These are phyloP conservation scores for Ilex asprella DNA, from an alignment of 257 asterid genomes.

Conservation along the genomic window DNA sequence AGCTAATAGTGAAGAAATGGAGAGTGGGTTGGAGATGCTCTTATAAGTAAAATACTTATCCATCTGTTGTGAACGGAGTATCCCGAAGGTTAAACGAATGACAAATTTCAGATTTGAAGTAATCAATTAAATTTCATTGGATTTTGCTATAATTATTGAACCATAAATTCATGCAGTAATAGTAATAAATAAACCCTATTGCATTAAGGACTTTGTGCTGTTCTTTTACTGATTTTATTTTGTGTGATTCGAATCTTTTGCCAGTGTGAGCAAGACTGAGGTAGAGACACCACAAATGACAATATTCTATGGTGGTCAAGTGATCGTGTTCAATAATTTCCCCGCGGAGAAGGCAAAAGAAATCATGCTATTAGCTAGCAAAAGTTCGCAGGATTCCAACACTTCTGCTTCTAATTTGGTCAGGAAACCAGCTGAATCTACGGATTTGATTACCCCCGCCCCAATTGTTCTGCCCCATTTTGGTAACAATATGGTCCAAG, in stretches of 20 bases:
- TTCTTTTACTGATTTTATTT: background rate
- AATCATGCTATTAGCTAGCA: conserved; percentile 33
- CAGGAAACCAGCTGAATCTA: conserved; percentile 36
- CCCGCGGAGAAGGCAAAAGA: conserved; percentile 31
- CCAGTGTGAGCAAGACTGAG: conserved; percentile 15
- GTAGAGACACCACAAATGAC: conserved; percentile 25
- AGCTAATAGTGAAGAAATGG: too few relatives aligned
- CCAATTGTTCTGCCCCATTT: conserved; percentile 16
- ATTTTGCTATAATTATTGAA: background rate
- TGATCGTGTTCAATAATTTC: conserved; percentile 24
- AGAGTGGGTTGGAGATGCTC: too few relatives aligned
- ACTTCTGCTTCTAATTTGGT: conserved; percentile 11
- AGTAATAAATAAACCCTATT: background rate
- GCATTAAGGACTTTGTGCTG: background rate
- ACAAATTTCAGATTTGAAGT: too few relatives aligned
- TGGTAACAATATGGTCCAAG: background rate
- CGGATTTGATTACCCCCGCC: background rate
- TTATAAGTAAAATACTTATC: too few relatives aligned
- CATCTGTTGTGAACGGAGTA: too few relatives aligned
- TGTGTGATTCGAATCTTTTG: background rate
- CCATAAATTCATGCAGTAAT: too few relatives aligned
- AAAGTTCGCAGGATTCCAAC: conserved; percentile 16
- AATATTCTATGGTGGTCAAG: conserved; percentile 28
- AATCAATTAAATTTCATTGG: background rate
- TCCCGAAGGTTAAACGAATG: too few relatives aligned